Base-by-base conservation (phyloP, 768 basidiomycete genomes). In the Tulasnella sp. region DNA sequence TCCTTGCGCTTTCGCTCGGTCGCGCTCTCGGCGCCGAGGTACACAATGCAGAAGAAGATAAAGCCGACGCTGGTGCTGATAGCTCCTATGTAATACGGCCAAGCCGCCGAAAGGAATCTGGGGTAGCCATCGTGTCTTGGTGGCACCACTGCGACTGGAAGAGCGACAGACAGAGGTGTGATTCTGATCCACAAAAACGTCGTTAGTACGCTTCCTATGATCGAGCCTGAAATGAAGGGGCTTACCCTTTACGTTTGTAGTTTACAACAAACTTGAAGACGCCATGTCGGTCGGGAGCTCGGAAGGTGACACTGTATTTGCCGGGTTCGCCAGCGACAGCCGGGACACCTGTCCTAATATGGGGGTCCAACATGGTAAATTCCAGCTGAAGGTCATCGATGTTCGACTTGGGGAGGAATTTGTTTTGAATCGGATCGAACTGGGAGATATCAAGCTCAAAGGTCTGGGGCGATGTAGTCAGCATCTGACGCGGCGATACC, bases 321-420 rank as follows among this genome's bases (percentile, higher is more conserved):
- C 90, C 90, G 2, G 89, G 86, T 32, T 81, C 75, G 0, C 84
- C 85, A 4, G 81, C 69, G 9, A 88, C 86, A 12, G 90, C 84
- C 12, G 80, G 83, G 11, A 99, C 84, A 7, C 90, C 81, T 16
- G 89, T 93, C 40, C 97, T 92, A 73, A 98, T 82, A 80, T 97
- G 95, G 0, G 97, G 97, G 79, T 99, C 97, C 44, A 99, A 88
- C 97, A 99, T 99, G 26, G 94, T 96, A 79, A 98, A 98, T 76
- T 96, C 95, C 67, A 98, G 84, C 77, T 98, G 96, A 35, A 98
- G 78, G 78, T 98, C 97, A 12, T 81, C 79, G 67, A 94, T 79
- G 37, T 84, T 86, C 14, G 89, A 88, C 78, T 88, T 89, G 0
- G 93, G 89, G 67, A 82, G 81, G 94, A 94, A 98, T 14, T 78